Base-by-base conservation (phyloP, 108 stramenopile genomes). In the Asterionellopsis glacialis region DNA sequence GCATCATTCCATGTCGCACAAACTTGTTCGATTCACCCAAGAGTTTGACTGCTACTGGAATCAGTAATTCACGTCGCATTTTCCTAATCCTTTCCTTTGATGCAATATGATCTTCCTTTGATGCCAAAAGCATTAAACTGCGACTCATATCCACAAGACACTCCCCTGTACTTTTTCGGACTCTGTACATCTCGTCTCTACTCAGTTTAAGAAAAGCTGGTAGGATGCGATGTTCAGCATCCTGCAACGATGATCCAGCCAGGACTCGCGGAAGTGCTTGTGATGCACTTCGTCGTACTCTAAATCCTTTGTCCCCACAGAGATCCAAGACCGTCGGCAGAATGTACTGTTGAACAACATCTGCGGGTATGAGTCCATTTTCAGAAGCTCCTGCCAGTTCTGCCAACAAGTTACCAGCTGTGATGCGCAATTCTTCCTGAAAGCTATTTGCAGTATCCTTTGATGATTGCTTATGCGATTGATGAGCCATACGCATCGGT, bases 181-280 rank as follows among this genome's bases (percentile, higher is more conserved):
- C 97, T 26, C 96, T 67, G 52, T 93, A 96, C 56, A 96, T 87
- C 50, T 97, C 96, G 77, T 99, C 98, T 33, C 70, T 76, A 48
- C 87, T 88, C 23, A 99, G 80, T 9, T 69, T 45, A 21, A 87
- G 74, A 75, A 94, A 99, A 13, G 93, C 93, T 9, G 98, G 97
- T 22, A 99, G 56, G 11, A 99, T 81, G 23, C 90, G 59, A 16
- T 64, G 61, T 51, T 61, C 61, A 1, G 88, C 85, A 43, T 85
- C 90, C 15, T 91, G 84, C 16, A 90, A 74, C n/a, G 86, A 74
- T 1, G 86, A 90, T 14, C 93, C 91, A 14, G 80, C 81, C 62
- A 97, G 75, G 38, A 97, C 77, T 0, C 91, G 76, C 22, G 97
- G 94, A 22, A 99, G 60, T 51, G 95, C 95, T 52, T 97, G 91